Evolutionary conservation across 164 flowering plant genomes (phyloP).

Genomic region (Piper betle): DNA sequence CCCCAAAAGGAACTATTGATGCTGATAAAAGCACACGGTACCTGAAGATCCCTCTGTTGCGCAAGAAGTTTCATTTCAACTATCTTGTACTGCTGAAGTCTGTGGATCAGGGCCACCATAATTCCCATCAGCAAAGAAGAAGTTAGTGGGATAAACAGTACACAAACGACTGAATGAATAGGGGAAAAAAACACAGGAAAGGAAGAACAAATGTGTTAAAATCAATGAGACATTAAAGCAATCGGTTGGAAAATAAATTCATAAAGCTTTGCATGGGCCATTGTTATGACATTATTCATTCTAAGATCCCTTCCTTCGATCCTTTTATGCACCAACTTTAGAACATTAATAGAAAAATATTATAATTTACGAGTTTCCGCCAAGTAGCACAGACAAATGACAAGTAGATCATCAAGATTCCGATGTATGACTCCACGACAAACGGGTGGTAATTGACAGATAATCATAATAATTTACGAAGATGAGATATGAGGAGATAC

Average conservation of each 20-base stretch:
- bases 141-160: too few relatives aligned
- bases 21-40: slow-evolving; percentile 5
- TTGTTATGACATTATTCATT: not conserved
- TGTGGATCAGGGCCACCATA: slow-evolving; percentile 12
- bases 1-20: not conserved
- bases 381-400: not conserved
- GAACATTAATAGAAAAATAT: not conserved
- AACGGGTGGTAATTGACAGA: too few relatives aligned
- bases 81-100: slow-evolving; percentile 80
- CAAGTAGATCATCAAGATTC: not conserved
- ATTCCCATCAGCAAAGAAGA: not conserved
- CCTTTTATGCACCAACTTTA: not conserved
- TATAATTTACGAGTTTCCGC: not conserved
- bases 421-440: too few relatives aligned
- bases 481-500: too few relatives aligned
- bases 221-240: too few relatives aligned
- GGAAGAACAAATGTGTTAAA: too few relatives aligned
- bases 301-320: not conserved
- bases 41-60: slow-evolving; percentile 91
- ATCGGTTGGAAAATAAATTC: not conserved
- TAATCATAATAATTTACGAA: too few relatives aligned
- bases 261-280: not conserved
- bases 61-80: slow-evolving; percentile 93
- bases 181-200: too few relatives aligned
- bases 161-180: not conserved